Percentiles rank a stretch among this genome's conserved stretches.
Conservation (phyloP, 176 grass and related monocot genomes). For the Aegilops umbellulata region DNA sequence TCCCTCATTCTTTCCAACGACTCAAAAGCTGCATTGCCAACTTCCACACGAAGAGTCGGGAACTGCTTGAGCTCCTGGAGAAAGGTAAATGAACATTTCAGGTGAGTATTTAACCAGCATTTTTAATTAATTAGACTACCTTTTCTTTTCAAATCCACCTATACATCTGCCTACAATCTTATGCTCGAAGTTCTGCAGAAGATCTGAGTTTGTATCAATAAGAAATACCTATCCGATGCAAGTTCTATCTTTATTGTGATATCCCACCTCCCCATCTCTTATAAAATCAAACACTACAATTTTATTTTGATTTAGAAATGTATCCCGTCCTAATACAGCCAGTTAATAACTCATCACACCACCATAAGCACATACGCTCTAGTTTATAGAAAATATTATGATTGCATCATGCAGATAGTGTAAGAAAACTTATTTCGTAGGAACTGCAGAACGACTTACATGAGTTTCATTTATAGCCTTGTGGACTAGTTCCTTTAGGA, state of each 20-base stretch:
- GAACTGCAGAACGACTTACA: slow-evolving; percentile 41
- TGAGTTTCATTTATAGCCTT: slow-evolving; percentile 90
- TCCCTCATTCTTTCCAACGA: slow-evolving; percentile 98
- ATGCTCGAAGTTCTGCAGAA: not conserved
- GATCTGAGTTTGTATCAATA: not conserved
- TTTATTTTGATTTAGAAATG: not conserved
- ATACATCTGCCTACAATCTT: not conserved
- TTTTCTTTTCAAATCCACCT: not conserved
- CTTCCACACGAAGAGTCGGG: slow-evolving; percentile 86
- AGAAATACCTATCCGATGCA: not conserved
- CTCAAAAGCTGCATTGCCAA: slow-evolving; percentile 86
- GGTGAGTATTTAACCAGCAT: not conserved
- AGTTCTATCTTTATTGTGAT: not conserved
- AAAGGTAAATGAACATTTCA: not conserved
- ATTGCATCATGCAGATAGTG: not conserved
- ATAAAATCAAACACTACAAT: not conserved
- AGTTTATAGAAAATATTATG: not conserved
- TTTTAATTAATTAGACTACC: not conserved
- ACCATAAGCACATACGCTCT: not conserved
- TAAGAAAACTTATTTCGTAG: not conserved
- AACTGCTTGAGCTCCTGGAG: slow-evolving; percentile 96
- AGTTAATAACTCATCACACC: not conserved
- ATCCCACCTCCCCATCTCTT: not conserved
- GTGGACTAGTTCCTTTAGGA: slow-evolving; percentile 93
- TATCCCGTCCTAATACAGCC: not conserved